Evolutionary conservation across 2,329 filamentous ascomycete genomes (phyloP), one percentile per base, ranked within the genome.

Genomic region (Diaporthe sp.): DNA sequence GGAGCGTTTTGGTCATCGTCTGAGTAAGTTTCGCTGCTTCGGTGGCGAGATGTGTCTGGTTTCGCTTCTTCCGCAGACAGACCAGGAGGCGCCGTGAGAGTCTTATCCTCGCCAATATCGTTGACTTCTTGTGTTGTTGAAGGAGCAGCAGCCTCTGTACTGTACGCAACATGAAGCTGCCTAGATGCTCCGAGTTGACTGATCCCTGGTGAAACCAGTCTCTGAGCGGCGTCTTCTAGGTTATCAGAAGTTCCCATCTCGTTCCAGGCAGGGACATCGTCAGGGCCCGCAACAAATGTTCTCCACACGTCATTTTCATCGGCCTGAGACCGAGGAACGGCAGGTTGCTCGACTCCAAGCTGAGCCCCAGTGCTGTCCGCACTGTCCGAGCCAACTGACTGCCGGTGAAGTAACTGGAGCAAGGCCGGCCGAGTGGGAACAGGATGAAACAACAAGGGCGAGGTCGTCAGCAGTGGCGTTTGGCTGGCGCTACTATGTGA

Each of bases 231-330:
- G n/a, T 44, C 15, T 39, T 22, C 17, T 31, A n/a, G 31, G 34
- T 28, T 22, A n/a, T 49, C 49, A 65, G 49, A 71, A 49, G 22
- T 9, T 34, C 15, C 68, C 47, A 13, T 53, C 5, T 20, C 71
- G 68, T 25, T 68, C 9, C 37, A 51, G 39, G 47, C 58, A 77
- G 65, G 74, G 75, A 25, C 75, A 57, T 39, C 77, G 55, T 20
- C 75, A 67, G 47, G 57, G 53, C 34, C 60, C n/a, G 65, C 71
- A n/a, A 81, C 75, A 67, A 79, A 81, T 0, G 31, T 71, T 39
- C 75, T 79, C 80, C 81, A 82, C 10, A n/a, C 72, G n/a, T 71
- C 60, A 37, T 82, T 82, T 37, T 80, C 77, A n/a, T 72, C 71
- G 47, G 76, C 76, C 51, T 80, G 76, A 12, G 80, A 80, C 5